Evolutionary conservation across 805 yeast species (phyloP), one percentile per base, ranked within the genome.

Genomic region (Candida silvatica): DNA sequence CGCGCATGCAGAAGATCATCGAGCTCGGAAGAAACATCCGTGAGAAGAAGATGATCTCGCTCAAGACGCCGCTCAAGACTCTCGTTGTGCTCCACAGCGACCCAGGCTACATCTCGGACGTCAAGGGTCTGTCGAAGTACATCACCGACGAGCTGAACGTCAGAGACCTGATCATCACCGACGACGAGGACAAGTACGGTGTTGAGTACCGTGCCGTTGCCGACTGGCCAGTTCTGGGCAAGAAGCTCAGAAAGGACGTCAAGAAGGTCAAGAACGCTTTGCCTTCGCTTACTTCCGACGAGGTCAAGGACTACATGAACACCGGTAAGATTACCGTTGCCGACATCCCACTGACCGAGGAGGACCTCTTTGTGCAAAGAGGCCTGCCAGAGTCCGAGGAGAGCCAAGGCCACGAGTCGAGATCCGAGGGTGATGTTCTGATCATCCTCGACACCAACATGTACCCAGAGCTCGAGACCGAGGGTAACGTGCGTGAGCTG

Each of bases 181-280:
- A 83, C 17, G 96, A 92, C 55, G 99, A 92, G 66, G 78, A 70
- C 48, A 78, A 80, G 54, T 90, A 88, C 56, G 92, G 88, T 51
- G 97, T 92, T 42, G 83, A 80, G 57, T 90, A 88, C 69, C 76
- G 73, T 44, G 97, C 90, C 29, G 94, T 84, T 59, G 98, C 98
- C 32, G 99, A 92, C 67, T 92, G 99, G 98, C 95, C 97, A 39
- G 85, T 87, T 16, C 72, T 92, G 48, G 99, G 99, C 66, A 92
- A 90, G 72, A 92, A 92, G 64, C 74, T 92, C 62, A 90, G 87
- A 77, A 78, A 80, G 57, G 97, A 88, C 51, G 94, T 84, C 42
- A 86, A 83, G 66, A 80, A 76, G 59, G 98, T 92, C 41, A 94
- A 90, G 71, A 94, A 80, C 53, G 97, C 94, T 14, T 71, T 92